A percentile compares a stretch with the other conserved stretches of the same genome.
phyloP scores from a whole-genome alignment of 2,329 filamentous ascomycete genomes.

The Elsinoe australis region DNA sequence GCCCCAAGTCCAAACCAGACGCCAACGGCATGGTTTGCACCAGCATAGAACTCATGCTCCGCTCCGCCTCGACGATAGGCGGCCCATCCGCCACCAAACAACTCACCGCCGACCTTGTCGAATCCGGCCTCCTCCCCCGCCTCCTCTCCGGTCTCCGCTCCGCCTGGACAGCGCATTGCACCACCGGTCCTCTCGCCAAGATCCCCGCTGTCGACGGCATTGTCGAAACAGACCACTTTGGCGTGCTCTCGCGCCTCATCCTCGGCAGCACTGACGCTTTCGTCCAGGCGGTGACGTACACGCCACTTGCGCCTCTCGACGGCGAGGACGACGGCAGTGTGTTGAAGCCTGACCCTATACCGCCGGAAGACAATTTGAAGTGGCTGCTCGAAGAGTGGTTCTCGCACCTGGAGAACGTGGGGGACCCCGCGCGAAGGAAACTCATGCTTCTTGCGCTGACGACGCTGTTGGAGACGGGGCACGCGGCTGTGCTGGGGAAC shows the following conservation, averaged over 20 bases:
- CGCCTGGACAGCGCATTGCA: conserved; percentile 62
- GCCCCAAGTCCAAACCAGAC: conserved; percentile 39
- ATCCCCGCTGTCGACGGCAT: conserved; percentile 63
- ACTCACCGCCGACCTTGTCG: conserved; percentile 48
- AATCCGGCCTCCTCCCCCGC: conserved; percentile 50
- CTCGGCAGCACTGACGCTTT: conserved; percentile 65
- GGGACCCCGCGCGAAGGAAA: conserved; percentile 59
- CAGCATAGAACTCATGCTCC: conserved; percentile 40
- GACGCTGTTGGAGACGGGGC: conserved; percentile 58
- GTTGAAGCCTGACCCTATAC: conserved; percentile 12
- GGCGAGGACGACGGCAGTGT: conserved; percentile 20
- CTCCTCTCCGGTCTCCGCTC: conserved; percentile 40
- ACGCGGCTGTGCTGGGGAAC: conserved; percentile 35
- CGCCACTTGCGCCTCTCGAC: background rate
- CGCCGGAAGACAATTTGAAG: conserved; percentile 31
- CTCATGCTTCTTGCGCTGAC: conserved; percentile 66
- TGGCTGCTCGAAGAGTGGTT: conserved; percentile 57
- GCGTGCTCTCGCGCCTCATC: conserved; percentile 69
- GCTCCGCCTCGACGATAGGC: conserved; percentile 46
- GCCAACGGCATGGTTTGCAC: conserved; percentile 42
- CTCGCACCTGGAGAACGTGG: conserved; percentile 59
- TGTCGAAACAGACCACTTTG: conserved; percentile 77
- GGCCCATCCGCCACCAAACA: conserved; percentile 45
- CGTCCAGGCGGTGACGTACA: conserved; percentile 40
- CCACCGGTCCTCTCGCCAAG: conserved; percentile 69